Conservation (phyloP, 2,329 filamentous ascomycete species). For the Colletotrichum musicola region DNA sequence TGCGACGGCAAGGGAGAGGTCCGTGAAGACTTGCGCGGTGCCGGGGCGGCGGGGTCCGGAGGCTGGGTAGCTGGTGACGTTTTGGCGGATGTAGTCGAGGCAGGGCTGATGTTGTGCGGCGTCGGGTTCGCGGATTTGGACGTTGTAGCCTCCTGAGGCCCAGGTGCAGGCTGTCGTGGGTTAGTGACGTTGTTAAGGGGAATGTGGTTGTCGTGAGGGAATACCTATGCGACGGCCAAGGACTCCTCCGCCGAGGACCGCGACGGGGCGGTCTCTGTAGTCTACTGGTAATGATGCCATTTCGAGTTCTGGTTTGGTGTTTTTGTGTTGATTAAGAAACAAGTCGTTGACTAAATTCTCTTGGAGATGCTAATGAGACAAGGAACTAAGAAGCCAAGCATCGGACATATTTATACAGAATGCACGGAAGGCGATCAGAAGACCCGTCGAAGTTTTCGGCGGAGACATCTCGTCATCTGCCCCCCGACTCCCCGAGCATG, state of each 20-base stretch:
- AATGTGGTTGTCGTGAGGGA: background rate
- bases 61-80: slow-evolving; percentile 47
- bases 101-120: slow-evolving; percentile 51
- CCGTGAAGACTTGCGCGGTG: slow-evolving; percentile 48
- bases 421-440: slow-evolving; percentile 4
- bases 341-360: background rate
- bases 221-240: slow-evolving; percentile 54
- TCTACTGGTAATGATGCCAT: slow-evolving; percentile 42
- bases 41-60: slow-evolving; percentile 42
- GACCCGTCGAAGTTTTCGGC: slow-evolving; percentile 15
- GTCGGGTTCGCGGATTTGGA: slow-evolving; percentile 57
- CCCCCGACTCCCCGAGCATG: background rate
- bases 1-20: slow-evolving; percentile 54
- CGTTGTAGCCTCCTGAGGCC: slow-evolving; percentile 56
- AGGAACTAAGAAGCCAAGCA: background rate
- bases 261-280: slow-evolving; percentile 48
- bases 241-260: slow-evolving; percentile 57
- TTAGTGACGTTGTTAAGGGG: background rate
- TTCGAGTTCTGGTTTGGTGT: background rate
- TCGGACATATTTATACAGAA: background rate
- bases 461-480: slow-evolving; percentile 6
- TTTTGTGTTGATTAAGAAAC: background rate
- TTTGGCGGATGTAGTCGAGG: slow-evolving; percentile 54
- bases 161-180: slow-evolving; percentile 48
- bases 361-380: too few species aligned